These are phyloP conservation scores for Citeromyces nyonsensis DNA, from an alignment of 805 yeast genomes.

Conservation along the genomic window DNA sequence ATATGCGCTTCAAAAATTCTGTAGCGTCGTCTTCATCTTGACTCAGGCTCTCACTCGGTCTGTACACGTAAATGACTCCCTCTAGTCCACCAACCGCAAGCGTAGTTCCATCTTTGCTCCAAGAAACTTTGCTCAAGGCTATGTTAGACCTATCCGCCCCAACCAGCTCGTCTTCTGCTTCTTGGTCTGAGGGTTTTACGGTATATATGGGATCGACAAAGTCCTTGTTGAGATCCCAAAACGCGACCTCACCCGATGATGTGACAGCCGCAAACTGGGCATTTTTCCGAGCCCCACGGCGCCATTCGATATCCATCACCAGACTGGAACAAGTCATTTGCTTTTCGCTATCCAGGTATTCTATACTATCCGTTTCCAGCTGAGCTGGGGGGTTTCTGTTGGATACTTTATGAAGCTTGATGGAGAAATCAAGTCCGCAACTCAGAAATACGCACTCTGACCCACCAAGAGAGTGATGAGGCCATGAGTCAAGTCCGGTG, in stretches of 20 bases:
- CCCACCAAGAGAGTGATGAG: conserved; percentile 9
- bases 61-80: conserved; percentile 8
- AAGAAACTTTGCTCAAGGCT: conserved; percentile 3
- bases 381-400: neutral
- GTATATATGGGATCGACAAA: conserved; percentile 12
- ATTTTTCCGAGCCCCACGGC: conserved; percentile 11
- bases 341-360: conserved; percentile 6
- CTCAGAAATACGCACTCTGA: conserved; percentile 8
- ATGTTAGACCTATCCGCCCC: conserved; percentile 5
- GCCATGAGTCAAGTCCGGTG: conserved; percentile 8
- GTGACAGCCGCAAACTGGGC: conserved; percentile 17
- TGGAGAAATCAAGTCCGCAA: conserved; percentile 19
- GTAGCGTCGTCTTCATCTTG: too few relatives aligned
- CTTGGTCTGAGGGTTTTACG: conserved; percentile 9
- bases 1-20: too few relatives aligned
- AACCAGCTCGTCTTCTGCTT: conserved; percentile 1
- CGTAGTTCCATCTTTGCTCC: conserved; percentile 3
- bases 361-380: neutral
- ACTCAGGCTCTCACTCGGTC: neutral
- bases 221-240: conserved; percentile 20
- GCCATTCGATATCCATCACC: conserved; percentile 19
- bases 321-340: conserved; percentile 11
- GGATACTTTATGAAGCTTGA: conserved; percentile 7
- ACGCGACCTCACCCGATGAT: conserved; percentile 14
- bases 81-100: conserved; percentile 10